Conservation (phyloP, 2,329 filamentous ascomycete species). For the Triangularia verruculosa region DNA sequence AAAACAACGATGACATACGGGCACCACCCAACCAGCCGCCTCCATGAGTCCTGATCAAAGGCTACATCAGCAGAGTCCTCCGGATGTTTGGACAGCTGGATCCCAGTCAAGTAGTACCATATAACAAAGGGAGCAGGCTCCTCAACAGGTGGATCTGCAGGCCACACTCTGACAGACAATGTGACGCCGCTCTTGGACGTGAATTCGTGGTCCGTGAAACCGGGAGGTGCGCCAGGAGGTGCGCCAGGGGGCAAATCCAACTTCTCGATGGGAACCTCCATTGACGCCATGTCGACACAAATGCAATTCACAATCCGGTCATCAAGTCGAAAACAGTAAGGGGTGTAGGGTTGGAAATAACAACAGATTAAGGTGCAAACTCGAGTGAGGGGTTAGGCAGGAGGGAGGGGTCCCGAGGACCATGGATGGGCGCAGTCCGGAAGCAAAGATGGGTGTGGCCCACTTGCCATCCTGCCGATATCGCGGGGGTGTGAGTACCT, state of each 20-base stretch:
- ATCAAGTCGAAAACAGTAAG: not conserved
- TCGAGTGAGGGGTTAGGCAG: not conserved
- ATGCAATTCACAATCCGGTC: not conserved
- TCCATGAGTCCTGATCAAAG: constrained; percentile 21
- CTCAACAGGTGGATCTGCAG: constrained; percentile 14
- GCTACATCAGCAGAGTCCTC: not conserved
- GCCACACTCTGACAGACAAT: constrained; percentile 24
- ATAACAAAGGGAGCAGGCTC: constrained; percentile 21
- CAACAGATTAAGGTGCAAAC: not conserved
- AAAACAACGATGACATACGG: constrained; percentile 11
- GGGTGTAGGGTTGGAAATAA: not conserved
- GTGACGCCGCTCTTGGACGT: constrained; percentile 14
- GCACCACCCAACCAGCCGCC: constrained; percentile 25
- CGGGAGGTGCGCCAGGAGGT: constrained; percentile 2
- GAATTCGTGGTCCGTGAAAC: constrained; percentile 24
- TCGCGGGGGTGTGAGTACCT: not conserved
- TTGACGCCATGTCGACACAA: not conserved
- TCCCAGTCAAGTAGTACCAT: constrained; percentile 9
- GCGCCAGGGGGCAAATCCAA: constrained; percentile 7
- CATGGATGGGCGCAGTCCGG: not conserved
- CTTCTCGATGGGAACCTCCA: not conserved
- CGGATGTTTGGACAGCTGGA: not conserved
- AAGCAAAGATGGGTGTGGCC: not conserved
- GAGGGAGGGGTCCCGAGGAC: not conserved
- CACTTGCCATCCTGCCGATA: not conserved